Base-by-base conservation (phyloP, 768 basidiomycete genomes). In the Mycena rebaudengoi region DNA sequence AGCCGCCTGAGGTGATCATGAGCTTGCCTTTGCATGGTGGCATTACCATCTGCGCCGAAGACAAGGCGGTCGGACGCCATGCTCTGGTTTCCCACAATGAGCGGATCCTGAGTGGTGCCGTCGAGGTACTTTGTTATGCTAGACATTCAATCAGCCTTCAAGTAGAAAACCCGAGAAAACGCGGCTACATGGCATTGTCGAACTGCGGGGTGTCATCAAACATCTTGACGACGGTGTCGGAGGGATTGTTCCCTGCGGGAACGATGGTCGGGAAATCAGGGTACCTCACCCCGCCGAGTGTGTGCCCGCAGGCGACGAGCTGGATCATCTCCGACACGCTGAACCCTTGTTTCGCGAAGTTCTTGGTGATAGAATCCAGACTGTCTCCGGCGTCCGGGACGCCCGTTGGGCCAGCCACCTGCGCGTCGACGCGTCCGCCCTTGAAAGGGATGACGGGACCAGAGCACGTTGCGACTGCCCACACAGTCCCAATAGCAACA, bases 221-320 rank as follows among this genome's bases (percentile, higher is more conserved):
- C 21, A 72, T 56, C 16, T 70, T 62, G 48, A 83, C 75, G 18
- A 73, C 70, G 0, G 76, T 75, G 7, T 64, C 57, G 29, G 65
- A 37, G n/a, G 78, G 67, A 44, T 73, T 69, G 5, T 67, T 65
- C 21, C 70, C 70, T 18, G 79, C 71, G 18, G 81, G 65, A 6
- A 84, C 82, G 12, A 83, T 73, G n/a, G 70, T 67, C 4, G 84
- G 83, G 52, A 84, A 83, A 55, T 81, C 82, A 4, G 77, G 69
- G 63, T 79, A 81, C 37, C 83, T 78, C 6, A 85, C 82, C 41
- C 82, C 80, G 59, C 84, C 84, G 54, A 85, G 74, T 8, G 83
- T 82, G 66, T 86, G 84, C 5, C 85, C 85, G 64, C 85, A 86
- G 3, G 83, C 82, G 21, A 80, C 79, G 46, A 86, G 78, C 55